Base-by-base conservation (phyloP, 768 basidiomycete species). In the Trametes maxima region DNA sequence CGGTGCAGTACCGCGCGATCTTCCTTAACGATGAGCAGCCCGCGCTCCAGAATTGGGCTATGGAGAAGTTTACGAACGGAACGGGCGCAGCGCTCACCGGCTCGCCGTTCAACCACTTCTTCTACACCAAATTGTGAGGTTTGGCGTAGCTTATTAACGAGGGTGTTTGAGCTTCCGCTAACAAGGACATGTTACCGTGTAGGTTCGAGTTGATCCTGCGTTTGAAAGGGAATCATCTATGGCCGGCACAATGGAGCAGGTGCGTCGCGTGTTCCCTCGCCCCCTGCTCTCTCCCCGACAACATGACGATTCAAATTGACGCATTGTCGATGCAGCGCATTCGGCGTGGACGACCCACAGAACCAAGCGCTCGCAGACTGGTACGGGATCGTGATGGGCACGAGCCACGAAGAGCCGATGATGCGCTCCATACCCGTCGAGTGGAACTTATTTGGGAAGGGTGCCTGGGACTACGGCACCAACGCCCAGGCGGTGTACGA, bases 11-110 rank as follows among this genome's bases (percentile, higher is more conserved):
- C 66, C 82, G 88, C 36, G 89, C 84, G 14, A 82, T 89, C 44
- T 87, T 91, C 76, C 73, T 91, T 63, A 91, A 91, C 68, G 88
- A 91, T 65, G 89, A 91, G 69, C 85, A 88, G 67, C 89, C 89
- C 8, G 83, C 84, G 28, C 69, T 90, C 52, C 83, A 85, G 64
- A 85, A 82, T 65, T 91, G 89, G 89, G 89, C 87, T 14, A 76
- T 79, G 64, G 84, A 84, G 62, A 85, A 84, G 65, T 89, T 86
- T 70, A 86, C 84, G 11, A 86, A 87, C 60, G 85, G 85, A 2
- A 83, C 84, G 4, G 84, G 84, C 6, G 74, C 79, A 0, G 54
- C 74, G 1, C 70, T 78, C 33, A 78, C 80, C 0, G 78, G 79
- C 19, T 81, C 82, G 2, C 85, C 87, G 1, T 88, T 89, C 76